phyloP scores from a whole-genome alignment of 228 moss, liverwort and hornwort genomes.

The Sphagnum magellanicum region DNA sequence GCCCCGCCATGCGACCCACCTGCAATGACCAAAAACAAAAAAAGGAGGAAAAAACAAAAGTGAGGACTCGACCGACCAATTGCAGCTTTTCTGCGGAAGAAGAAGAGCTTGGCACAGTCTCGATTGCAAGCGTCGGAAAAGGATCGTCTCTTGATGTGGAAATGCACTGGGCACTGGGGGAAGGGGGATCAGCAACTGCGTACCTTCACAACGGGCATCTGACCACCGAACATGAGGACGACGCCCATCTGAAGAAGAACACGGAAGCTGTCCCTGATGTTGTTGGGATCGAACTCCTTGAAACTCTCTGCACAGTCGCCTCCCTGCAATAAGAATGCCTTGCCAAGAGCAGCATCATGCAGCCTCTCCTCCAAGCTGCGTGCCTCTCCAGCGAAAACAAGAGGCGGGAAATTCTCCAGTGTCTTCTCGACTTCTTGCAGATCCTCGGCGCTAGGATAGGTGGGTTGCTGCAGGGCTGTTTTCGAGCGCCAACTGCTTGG shows the following conservation, averaged over 20 bases:
- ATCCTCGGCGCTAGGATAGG: slow-evolving; percentile 24
- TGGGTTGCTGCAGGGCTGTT: slow-evolving; percentile 36
- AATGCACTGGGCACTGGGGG: no score
- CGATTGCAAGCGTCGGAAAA: no score
- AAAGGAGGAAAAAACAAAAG: neutral
- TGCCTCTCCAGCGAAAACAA: slow-evolving; percentile 57
- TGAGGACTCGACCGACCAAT: no score
- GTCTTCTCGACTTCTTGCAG: slow-evolving; percentile 20
- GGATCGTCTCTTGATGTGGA: no score
- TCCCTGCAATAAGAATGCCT: slow-evolving; percentile 45
- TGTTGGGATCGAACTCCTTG: slow-evolving; percentile 53
- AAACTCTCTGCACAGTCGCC: slow-evolving; percentile 58
- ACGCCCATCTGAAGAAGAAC: slow-evolving; percentile 60
- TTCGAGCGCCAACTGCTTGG: slow-evolving; percentile 33
- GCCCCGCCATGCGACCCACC: slow-evolving; percentile 72
- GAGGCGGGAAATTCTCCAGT: slow-evolving; percentile 34
- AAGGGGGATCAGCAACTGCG: neutral
- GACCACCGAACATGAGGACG: slow-evolving; percentile 60
- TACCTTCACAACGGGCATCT: slow-evolving; percentile 56
- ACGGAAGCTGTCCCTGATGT: slow-evolving; percentile 55
- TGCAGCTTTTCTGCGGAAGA: no score
- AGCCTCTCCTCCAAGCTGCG: slow-evolving; percentile 40
- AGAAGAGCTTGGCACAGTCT: no score
- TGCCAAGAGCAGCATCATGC: slow-evolving; percentile 39
- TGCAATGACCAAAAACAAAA: slow-evolving; percentile 3